A percentile compares a stretch with the other conserved stretches of the same genome.
These are phyloP conservation scores for Xylariaceae sp. DNA, from an alignment of 2,329 filamentous ascomycete species.

Conservation along the genomic window DNA sequence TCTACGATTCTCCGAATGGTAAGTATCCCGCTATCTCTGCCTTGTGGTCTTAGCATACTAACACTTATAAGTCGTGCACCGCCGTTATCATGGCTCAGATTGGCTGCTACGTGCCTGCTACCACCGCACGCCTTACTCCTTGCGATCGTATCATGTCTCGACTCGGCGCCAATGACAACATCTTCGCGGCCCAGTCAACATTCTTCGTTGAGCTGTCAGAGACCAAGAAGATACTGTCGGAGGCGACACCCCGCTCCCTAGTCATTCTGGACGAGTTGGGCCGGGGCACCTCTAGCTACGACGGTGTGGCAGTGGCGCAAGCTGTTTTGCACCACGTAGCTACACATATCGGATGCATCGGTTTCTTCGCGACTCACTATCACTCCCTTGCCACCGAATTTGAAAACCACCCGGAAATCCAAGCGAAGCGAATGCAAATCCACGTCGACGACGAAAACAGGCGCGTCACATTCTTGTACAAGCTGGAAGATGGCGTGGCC, in stretches of 20 bases:
- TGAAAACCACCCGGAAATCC: conserved; percentile 79
- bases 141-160: conserved; percentile 98
- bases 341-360: conserved; percentile 84
- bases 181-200: conserved; percentile 94
- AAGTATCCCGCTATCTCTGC: conserved; percentile 32
- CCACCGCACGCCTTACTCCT: conserved; percentile 76
- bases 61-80: conserved; percentile 65
- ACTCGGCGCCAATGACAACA: conserved; percentile 96
- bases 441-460: conserved; percentile 79
- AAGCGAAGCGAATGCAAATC: conserved; percentile 86
- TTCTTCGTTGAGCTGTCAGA: conserved; percentile 98
- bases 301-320: conserved; percentile 93
- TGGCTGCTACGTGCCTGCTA: conserved; percentile 84
- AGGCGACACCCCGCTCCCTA: conserved; percentile 87
- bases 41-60: neutral
- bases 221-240: conserved; percentile 94
- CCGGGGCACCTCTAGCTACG: conserved; percentile 89
- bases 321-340: conserved; percentile 95
- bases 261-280: conserved; percentile 97
- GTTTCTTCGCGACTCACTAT: conserved; percentile 98
- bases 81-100: conserved; percentile 98
- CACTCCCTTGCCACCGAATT: conserved; percentile 92
- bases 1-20: conserved; percentile 94
- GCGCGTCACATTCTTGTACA: conserved; percentile 94
- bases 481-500: conserved; percentile 85